These are phyloP conservation scores for Fusarium oxysporum DNA, from an alignment of 2,329 filamentous ascomycete species.

Conservation along the genomic window DNA sequence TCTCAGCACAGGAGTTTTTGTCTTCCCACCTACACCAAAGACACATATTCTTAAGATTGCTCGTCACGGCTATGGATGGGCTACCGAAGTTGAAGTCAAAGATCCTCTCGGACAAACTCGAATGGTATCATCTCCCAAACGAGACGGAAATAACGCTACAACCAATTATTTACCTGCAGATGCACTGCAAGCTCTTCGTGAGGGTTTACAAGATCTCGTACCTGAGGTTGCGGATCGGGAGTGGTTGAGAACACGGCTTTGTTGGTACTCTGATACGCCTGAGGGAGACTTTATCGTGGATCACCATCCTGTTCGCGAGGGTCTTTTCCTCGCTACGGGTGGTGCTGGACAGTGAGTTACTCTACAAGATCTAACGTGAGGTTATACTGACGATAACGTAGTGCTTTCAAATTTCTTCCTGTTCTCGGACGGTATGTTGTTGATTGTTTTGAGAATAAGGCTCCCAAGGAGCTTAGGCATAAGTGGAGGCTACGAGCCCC, in stretches of 20 bases:
- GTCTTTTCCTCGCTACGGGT: constrained; percentile 61
- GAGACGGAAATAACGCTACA: constrained; percentile 51
- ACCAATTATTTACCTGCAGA: constrained; percentile 61
- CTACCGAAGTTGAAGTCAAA: constrained; percentile 43
- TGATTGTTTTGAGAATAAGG: constrained; percentile 51
- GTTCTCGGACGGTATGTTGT: constrained; percentile 40
- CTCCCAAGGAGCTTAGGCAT: constrained; percentile 38
- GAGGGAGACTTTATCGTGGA: constrained; percentile 72
- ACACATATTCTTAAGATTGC: constrained; percentile 68
- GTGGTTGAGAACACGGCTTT: constrained; percentile 65
- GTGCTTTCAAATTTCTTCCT: constrained; percentile 40
- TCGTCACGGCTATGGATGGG: constrained; percentile 69
- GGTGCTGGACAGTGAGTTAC: constrained; percentile 43
- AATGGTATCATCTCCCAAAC: constrained; percentile 50
- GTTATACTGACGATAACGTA: background rate
- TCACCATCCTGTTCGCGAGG: constrained; percentile 62
- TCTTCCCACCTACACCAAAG: constrained; percentile 63
- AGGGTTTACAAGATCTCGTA: constrained; percentile 64
- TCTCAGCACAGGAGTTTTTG: constrained; percentile 64
- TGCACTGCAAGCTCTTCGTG: constrained; percentile 63
- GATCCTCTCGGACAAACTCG: constrained; percentile 19
- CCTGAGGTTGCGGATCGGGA: constrained; percentile 64
- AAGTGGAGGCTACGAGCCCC: constrained; percentile 47
- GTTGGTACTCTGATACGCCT: constrained; percentile 75
- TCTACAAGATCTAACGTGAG: fast-evolving